Base-by-base conservation (phyloP, 2,329 filamentous ascomycete genomes). In the Penicillium brasilianum region DNA sequence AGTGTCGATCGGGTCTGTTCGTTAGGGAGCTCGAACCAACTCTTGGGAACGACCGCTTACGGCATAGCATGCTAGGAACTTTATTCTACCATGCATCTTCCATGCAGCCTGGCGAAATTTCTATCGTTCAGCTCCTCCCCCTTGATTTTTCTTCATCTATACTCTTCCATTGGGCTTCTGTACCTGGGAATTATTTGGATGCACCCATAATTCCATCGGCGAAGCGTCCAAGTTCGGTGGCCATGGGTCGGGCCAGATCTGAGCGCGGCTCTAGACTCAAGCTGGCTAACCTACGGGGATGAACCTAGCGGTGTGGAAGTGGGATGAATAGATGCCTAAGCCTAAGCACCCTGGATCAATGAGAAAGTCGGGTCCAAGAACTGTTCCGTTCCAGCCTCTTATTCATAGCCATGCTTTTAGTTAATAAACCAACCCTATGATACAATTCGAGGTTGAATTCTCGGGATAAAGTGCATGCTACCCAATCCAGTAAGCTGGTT, bases 381-480 rank as follows among this genome's bases (percentile, higher is more conserved):
- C n/a, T n/a, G 11, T 30, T 30, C 44, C 22, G 44, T 30, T 9
- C n/a, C n/a, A n/a, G 28, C n/a, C 44, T 30, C 44, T 22, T 28
- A 28, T 28, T 6, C 25, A 28, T 3, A 3, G 3, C 25, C 3
- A 28, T 28, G 6, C 25, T 28, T 6, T 28, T 46, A 46, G 22
- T 28, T 48, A 48, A 25, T n/a, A 18, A 30, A 20, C 1, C 3
- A 10, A 41, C 14, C 13, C 7, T 10, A 11, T 30, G 25, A 30
- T 48, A 28, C 28, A 9, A 41, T 34, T 50, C 25, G 28, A 51
- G 37, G 37, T 28, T n/a, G 50, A 36, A 36, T 53, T 53, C 37
- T 28, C 36, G 32, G 32, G 37, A 37, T 11, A 39, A 50, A 20
- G 25, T 28, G 25, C 25, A 28, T 28, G 6, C 25, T 28, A 28